Evolutionary conservation across 805 yeast species (phyloP), one percentile per base, ranked within the genome.

Genomic region (Metschnikowia arizonensis): DNA sequence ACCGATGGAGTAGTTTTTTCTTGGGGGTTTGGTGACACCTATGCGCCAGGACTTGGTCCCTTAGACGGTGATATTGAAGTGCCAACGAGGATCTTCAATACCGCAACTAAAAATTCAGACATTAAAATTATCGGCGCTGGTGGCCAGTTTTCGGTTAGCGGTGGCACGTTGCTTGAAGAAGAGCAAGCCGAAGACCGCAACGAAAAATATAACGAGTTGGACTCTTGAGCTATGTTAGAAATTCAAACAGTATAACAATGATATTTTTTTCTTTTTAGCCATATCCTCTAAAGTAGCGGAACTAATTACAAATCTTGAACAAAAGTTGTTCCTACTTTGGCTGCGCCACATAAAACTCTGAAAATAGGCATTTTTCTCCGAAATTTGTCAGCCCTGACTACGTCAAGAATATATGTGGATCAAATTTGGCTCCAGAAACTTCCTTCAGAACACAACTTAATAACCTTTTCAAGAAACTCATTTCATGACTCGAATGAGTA

Each of bases 21-120:
- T 1, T 93, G 99, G 99, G 99, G 99, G 1, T 93, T 90, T 62
- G 97, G 95, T 36, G 98, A 91, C 54, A 90, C 97, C 1, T 93
- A 88, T 65, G 99, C 96, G 15, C 83, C 91, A 26, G 99, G 99
- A 10, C 81, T 89, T 48, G 99, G 99, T 6, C 90, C 89, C 15
- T 82, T 86, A 30, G 97, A 88, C 38, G 87, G 79, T 38, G 98
- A 93, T 62, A 85, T 88, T 44, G 95, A 82, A 43, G 71, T 72
- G 17, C 99, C 99, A 35, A 86, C 97, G 0, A 79, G 91, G 64
- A 88, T 93, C 57, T 81, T 82, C 55, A 93, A 95, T 64, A 93
- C 98, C 3, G 99, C 99, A 2, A 89, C 97, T 0, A 85, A 81
- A 57, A 79, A 78, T 45, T 83, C 86, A 45, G 78, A 83, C 51